A percentile compares a stretch with the other conserved stretches of the same genome.
Evolutionary conservation across 2,329 filamentous ascomycete species (phyloP).

Genomic region (Shiraia bambusicola): DNA sequence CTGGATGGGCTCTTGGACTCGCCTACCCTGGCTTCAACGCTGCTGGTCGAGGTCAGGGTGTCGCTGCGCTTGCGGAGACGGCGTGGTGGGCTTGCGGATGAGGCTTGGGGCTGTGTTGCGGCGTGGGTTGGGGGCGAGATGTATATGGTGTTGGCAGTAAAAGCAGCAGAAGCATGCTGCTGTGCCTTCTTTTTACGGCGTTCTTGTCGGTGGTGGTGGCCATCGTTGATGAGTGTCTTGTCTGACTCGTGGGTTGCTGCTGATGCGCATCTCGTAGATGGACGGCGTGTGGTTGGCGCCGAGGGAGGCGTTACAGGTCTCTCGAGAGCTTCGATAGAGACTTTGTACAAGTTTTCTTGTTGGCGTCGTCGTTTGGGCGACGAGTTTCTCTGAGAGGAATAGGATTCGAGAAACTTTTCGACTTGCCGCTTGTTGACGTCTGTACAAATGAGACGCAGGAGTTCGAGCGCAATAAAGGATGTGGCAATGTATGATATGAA

Average conservation of each 20-base stretch:
- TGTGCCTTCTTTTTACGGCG: neutral
- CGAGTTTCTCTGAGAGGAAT: conserved; percentile 12
- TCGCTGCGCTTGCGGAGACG: conserved; percentile 25
- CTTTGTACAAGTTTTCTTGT: neutral
- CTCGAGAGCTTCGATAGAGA: neutral
- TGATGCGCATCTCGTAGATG: neutral
- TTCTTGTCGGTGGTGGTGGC: neutral
- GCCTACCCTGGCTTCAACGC: conserved; percentile 13
- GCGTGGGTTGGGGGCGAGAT: conserved; percentile 1
- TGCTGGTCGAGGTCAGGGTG: conserved; percentile 19
- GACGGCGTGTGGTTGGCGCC: neutral
- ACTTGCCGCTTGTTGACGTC: conserved; percentile 27
- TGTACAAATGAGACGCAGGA: conserved; percentile 21
- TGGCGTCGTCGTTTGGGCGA: neutral
- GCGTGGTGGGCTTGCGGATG: conserved; percentile 8
- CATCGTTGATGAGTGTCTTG: conserved; percentile 3
- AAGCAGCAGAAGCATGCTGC: no score
- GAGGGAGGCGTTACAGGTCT: conserved; percentile 1
- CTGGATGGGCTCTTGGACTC: neutral
- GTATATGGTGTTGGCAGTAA: neutral
- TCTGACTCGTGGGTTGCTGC: conserved; percentile 8
- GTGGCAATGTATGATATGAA: conserved; percentile 26
- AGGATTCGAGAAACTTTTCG: conserved; percentile 24
- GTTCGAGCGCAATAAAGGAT: conserved; percentile 25
- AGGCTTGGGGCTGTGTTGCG: conserved; percentile 1